Percentiles rank a stretch among this genome's conserved stretches.
phyloP scores from a whole-genome alignment of 352 stramenopile species.

The Phytophthora pisi region DNA sequence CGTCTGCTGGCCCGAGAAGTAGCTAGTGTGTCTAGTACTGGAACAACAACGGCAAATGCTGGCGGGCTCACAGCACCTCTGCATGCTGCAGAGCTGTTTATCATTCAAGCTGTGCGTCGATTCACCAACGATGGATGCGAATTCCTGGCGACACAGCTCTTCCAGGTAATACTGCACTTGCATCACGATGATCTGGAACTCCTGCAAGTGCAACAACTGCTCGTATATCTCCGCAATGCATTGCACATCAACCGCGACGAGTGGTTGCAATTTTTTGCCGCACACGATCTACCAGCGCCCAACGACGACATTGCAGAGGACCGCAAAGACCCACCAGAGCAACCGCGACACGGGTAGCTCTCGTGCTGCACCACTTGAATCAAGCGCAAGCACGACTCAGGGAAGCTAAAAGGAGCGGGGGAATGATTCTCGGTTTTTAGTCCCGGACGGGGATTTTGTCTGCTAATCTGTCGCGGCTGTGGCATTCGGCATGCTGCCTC shows the following conservation, averaged over 20 bases:
- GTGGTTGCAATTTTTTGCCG: constrained; percentile 56
- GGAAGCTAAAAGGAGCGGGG: constrained; percentile 11
- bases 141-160: constrained; percentile 50
- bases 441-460: constrained; percentile 17
- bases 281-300: constrained; percentile 39
- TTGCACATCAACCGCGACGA: constrained; percentile 40
- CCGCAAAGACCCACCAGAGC: constrained; percentile 25
- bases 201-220: constrained; percentile 51
- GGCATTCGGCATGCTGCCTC: constrained; percentile 22
- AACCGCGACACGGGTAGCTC: constrained; percentile 7
- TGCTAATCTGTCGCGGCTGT: constrained; percentile 1
- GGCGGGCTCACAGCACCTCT: constrained; percentile 11
- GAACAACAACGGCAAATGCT: background rate
- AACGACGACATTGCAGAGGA: constrained; percentile 25
- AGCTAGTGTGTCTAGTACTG: background rate
- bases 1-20: constrained; percentile 50
- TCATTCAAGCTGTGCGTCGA: constrained; percentile 55
- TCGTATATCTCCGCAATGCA: constrained; percentile 50
- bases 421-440: constrained; percentile 19
- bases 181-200: constrained; percentile 55
- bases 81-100: constrained; percentile 59
- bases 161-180: constrained; percentile 48
- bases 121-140: constrained; percentile 50
- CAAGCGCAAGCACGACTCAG: constrained; percentile 10
- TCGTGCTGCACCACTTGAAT: constrained; percentile 15